Base-by-base conservation (phyloP, 2,329 filamentous ascomycete species). In the Ophiostoma angusticollis region DNA sequence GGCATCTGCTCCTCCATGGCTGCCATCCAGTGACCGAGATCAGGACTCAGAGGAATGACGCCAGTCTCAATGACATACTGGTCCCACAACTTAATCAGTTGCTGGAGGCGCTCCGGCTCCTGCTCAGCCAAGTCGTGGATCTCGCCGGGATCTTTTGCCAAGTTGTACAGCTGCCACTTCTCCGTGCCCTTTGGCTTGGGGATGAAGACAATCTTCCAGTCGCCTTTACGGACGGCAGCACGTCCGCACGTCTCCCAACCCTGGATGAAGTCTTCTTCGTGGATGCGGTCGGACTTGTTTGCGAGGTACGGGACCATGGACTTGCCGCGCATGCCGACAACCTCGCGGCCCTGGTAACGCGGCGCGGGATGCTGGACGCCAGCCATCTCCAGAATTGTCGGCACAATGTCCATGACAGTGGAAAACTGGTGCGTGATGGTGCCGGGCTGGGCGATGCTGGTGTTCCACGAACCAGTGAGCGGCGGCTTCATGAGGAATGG, bases 351-450 rank as follows among this genome's bases (percentile, higher is more conserved):
- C 35, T 54, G 51, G 45, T 58, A 77, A n/a, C n/a, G 1, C 51
- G 70, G 70, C 2, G 67, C 67, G 0, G 72, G 72, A 46, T 76
- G 71, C 29, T 55, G 49, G 30, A 65, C 51, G 18, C 61, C 62
- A 1, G 64, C 64, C 52, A 68, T 60, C 7, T 68, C 64, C 24
- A 68, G 56, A 17, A 68, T 57, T 2, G 66, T 64, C 0, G 65
- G 67, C 2, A 63, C 58, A 2, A 70, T 57, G 43, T 70, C 65
- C 65, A 70, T 70, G 27, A 68, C 65, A 0, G 65, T 69, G 4
- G 66, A 61, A 53, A 73, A 73, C 31, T 62, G 56, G 50, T 64
- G 57, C 5, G 63, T 64, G 42, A 72, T 65, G 17, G 39, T 25
- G 6, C 51, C 54, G 22, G 11, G 14, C 17, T 12, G 9, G 18